These are phyloP conservation scores for Cladophialophora carrionii DNA, from an alignment of 2,329 filamentous ascomycete species.

Conservation along the genomic window DNA sequence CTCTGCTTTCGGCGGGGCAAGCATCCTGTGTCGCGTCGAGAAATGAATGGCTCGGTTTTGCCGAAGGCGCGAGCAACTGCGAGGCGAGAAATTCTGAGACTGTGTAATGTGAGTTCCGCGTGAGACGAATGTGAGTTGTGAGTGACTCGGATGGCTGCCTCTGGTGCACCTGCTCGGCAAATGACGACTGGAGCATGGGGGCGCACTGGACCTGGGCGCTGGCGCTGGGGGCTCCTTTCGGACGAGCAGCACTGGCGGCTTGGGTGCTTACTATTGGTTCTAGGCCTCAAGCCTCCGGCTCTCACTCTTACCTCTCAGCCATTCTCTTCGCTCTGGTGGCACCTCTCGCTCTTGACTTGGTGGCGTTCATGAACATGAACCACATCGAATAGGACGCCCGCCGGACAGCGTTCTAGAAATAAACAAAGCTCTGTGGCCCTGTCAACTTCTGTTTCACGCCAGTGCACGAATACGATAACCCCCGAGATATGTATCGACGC, in stretches of 20 bases:
- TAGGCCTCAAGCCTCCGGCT: constrained; percentile 3
- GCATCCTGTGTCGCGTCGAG: constrained; percentile 17
- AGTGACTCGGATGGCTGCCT: not conserved
- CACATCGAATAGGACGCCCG: not conserved
- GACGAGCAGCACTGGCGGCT: not conserved
- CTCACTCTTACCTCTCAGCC: constrained; percentile 4
- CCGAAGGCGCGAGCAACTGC: not conserved
- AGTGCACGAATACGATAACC: not conserved
- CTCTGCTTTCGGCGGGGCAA: constrained; percentile 6
- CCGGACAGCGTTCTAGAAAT: not conserved
- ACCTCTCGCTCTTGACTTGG: no score
- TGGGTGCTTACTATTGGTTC: constrained; percentile 6
- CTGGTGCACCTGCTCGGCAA: not conserved
- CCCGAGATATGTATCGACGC: not conserved
- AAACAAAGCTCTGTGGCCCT: not conserved
- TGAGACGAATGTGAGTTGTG: constrained; percentile 6
- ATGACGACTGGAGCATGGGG: constrained; percentile 3
- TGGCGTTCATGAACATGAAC: no score
- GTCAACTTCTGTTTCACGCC: not conserved
- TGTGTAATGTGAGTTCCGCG: not conserved
- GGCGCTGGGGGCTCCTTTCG: not conserved
- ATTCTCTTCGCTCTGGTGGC: not conserved
- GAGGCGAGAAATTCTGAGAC: not conserved
- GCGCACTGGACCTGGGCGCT: no score
- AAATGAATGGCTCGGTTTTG: not conserved